A percentile compares a stretch with the other conserved stretches of the same genome.
phyloP scores from a whole-genome alignment of 768 basidiomycete species.

The Suillus plorans region DNA sequence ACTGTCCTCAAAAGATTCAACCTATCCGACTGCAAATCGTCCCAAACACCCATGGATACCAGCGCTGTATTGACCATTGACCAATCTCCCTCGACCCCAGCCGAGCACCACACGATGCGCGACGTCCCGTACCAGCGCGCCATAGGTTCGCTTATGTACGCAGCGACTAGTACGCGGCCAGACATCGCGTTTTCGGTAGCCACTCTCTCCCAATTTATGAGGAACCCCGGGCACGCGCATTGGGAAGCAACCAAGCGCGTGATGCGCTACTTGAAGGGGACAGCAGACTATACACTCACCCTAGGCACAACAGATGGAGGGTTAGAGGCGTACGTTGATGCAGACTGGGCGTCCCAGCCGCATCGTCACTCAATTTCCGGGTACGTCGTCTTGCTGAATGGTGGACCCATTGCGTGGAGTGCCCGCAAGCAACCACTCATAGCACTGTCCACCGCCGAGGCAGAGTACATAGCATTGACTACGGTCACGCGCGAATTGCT shows the following conservation, averaged over 20 bases:
- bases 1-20: no score
- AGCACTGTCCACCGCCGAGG: no score
- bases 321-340: constrained; percentile 17
- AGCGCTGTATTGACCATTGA: neutral
- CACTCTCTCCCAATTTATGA: neutral
- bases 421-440: constrained; percentile 25
- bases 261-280: constrained; percentile 14
- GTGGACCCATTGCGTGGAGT: constrained; percentile 8
- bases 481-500: no score
- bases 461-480: constrained; percentile 6
- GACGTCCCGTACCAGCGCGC: constrained; percentile 23
- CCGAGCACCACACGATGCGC: neutral
- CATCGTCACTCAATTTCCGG: constrained; percentile 26
- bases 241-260: constrained; percentile 11
- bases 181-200: constrained; percentile 33
- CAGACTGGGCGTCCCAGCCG: constrained; percentile 25
- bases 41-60: neutral
- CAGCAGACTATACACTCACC: neutral
- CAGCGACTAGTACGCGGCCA: constrained; percentile 31
- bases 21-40: no score
- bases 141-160: constrained; percentile 35
- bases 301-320: neutral
- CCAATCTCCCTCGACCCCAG: neutral
- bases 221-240: neutral
- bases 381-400: constrained; percentile 20